Percentiles rank a stretch among this genome's conserved stretches.
These are phyloP conservation scores for Triangularia verruculosa DNA, from an alignment of 2,329 filamentous ascomycete genomes.

Conservation along the genomic window DNA sequence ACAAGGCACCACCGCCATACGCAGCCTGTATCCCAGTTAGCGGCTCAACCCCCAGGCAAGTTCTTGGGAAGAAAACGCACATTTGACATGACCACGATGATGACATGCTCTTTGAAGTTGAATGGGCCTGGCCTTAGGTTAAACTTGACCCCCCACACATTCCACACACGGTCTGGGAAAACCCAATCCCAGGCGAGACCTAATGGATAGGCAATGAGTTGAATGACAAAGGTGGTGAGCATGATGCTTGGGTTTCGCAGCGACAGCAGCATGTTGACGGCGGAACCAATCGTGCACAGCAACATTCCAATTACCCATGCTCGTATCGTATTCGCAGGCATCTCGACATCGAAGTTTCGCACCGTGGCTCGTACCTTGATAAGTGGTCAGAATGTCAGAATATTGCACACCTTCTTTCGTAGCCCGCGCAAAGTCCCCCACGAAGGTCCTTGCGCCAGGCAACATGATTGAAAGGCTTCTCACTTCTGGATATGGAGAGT, in stretches of 20 bases:
- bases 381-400: constrained; percentile 24
- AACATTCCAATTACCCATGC: constrained; percentile 62
- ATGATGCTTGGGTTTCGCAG: constrained; percentile 57
- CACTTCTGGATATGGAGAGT: constrained; percentile 66
- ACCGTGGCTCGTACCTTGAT: constrained; percentile 61
- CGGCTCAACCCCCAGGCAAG: constrained; percentile 1
- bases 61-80: constrained; percentile 38
- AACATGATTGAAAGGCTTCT: constrained; percentile 21
- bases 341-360: constrained; percentile 61
- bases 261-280: constrained; percentile 59
- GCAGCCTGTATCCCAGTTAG: constrained; percentile 43
- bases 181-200: constrained; percentile 54
- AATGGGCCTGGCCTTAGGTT: constrained; percentile 57
- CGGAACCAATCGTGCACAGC: constrained; percentile 60
- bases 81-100: constrained; percentile 64
- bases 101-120: constrained; percentile 61
- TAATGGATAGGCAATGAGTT: constrained; percentile 60
- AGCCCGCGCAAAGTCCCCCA: too few relatives aligned
- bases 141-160: constrained; percentile 51
- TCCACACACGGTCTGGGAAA: constrained; percentile 52
- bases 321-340: constrained; percentile 62
- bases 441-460: not conserved
- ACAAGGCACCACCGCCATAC: constrained; percentile 56
- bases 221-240: constrained; percentile 60
- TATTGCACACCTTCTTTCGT: too few relatives aligned